These are phyloP conservation scores for Leishmania major DNA, from an alignment of 208 protist species.

Conservation along the genomic window DNA sequence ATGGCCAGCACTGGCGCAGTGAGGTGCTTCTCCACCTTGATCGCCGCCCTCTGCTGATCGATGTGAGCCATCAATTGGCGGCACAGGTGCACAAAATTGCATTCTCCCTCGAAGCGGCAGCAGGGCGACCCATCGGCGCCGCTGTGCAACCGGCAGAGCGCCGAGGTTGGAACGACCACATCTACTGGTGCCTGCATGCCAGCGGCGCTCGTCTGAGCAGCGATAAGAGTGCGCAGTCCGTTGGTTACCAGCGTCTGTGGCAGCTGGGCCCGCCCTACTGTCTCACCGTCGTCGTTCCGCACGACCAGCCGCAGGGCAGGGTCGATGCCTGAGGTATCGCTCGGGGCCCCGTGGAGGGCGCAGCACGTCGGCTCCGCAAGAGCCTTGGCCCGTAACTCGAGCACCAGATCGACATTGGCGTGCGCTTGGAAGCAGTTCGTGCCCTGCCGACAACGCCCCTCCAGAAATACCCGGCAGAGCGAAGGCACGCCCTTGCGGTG, in stretches of 20 bases:
- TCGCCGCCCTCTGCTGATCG: constrained; percentile 11
- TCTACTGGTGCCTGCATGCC: constrained; percentile 23
- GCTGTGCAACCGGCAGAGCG: constrained; percentile 75
- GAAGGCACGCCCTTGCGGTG: constrained; percentile 79
- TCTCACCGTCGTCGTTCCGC: constrained; percentile 38
- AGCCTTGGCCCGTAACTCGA: constrained; percentile 53
- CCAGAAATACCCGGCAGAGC: constrained; percentile 77
- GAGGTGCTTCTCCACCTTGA: constrained; percentile 11
- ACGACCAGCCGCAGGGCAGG: constrained; percentile 18
- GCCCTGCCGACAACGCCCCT: constrained; percentile 81
- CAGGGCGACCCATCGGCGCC: constrained; percentile 47
- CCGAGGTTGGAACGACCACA: constrained; percentile 55
- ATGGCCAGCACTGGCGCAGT: constrained; percentile 10
- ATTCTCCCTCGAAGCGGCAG: constrained; percentile 82
- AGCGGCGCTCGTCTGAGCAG: constrained; percentile 26
- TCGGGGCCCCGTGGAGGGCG: constrained; percentile 48
- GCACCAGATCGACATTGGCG: constrained; percentile 52
- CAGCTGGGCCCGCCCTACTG: constrained; percentile 31
- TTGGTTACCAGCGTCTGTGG: constrained; percentile 49
- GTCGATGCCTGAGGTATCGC: constrained; percentile 33
- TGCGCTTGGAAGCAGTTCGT: constrained; percentile 80
- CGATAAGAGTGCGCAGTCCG: constrained; percentile 53
- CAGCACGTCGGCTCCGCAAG: constrained; percentile 81
- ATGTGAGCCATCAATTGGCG: constrained; percentile 34
- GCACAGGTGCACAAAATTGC: constrained; percentile 87